phyloP scores from a whole-genome alignment of 768 basidiomycete genomes.

The Termitomyces sp. region DNA sequence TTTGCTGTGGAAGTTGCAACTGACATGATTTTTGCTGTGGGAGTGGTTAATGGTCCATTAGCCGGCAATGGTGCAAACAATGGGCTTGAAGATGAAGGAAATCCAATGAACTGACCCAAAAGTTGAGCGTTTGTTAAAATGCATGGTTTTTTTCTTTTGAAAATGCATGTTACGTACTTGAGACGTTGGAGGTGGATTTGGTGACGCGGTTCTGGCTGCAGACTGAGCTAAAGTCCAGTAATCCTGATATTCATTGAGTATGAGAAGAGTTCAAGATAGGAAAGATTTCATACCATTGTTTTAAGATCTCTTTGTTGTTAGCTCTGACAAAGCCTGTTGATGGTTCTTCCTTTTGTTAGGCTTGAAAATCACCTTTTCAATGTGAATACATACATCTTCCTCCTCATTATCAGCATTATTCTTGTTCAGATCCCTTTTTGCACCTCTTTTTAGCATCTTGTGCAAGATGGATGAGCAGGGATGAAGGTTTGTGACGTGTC shows the following conservation, averaged over 20 bases:
- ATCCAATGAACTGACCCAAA: background rate
- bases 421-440: slow-evolving; percentile 65
- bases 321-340: slow-evolving; percentile 30
- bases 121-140: background rate
- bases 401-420: slow-evolving; percentile 40
- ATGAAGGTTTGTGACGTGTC: slow-evolving; percentile 3
- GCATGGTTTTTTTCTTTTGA: slow-evolving; percentile 9
- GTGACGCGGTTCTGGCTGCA: background rate
- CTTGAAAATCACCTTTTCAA: background rate
- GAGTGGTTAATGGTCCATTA: slow-evolving; percentile 9
- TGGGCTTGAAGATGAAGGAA: slow-evolving; percentile 1
- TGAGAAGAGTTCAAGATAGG: slow-evolving; percentile 18
- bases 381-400: slow-evolving; percentile 20
- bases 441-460: slow-evolving; percentile 52
- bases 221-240: slow-evolving; percentile 10
- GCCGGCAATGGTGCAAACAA: background rate
- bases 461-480: background rate
- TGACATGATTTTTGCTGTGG: slow-evolving; percentile 20
- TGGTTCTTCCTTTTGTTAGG: slow-evolving; percentile 31
- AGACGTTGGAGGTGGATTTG: background rate
- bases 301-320: slow-evolving; percentile 4
- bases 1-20: slow-evolving; percentile 43
- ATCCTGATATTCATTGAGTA: slow-evolving; percentile 14
- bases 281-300: background rate
- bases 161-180: slow-evolving; percentile 7